Base-by-base conservation (phyloP, 1,284 basidiomycete species). In the Rhodofomes roseus region DNA sequence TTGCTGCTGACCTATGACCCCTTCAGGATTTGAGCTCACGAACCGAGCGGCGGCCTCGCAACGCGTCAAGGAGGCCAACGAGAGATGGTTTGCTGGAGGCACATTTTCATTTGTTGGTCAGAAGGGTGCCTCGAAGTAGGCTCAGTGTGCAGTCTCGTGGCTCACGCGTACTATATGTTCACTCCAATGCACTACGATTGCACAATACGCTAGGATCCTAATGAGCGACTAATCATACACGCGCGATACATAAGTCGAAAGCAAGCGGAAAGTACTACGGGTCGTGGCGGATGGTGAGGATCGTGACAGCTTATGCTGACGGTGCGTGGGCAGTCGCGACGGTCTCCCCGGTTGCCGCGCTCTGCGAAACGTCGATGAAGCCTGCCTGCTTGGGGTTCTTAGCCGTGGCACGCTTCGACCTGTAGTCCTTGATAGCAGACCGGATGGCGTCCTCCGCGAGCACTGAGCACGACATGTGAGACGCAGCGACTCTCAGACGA, bases 401-500 rank as follows among this genome's bases (percentile, higher is more conserved):
- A 57, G 82, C 59, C 48, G 76, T 81, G 63, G 76, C 77, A 60
- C 92, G 87, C 79, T 96, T 96, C 62, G 82, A 82, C 70, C 86
- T 84, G 77, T 96, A 98, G 74, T 98, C 91, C 66, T 93, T 90
- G 74, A 98, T 96, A 44, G 94, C 94, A 27, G 93, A 95, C 61
- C 89, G 89, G 76, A 99, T 99, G 54, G 97, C 97, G 74, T 99
- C 97, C 77, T 99, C 97, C 36, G 96, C 96, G 62, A 98, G 79
- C 90, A 99, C 93, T 86, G 77, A 36, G 62, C 62, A 56, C 66
- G 61, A 57, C 16, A 61, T 65, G 66, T 66, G 51, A 70, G 52
- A 63, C 62, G 54, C 41, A 29, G 66, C 51, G 36, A 59, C 62
- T 51, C 29, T 46, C 41, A 58, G 18, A 20, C 37, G 43, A 54